Percentiles rank a stretch among this genome's conserved stretches.
Conservation (phyloP, 352 stramenopile species). For the Globisporangium solare region DNA sequence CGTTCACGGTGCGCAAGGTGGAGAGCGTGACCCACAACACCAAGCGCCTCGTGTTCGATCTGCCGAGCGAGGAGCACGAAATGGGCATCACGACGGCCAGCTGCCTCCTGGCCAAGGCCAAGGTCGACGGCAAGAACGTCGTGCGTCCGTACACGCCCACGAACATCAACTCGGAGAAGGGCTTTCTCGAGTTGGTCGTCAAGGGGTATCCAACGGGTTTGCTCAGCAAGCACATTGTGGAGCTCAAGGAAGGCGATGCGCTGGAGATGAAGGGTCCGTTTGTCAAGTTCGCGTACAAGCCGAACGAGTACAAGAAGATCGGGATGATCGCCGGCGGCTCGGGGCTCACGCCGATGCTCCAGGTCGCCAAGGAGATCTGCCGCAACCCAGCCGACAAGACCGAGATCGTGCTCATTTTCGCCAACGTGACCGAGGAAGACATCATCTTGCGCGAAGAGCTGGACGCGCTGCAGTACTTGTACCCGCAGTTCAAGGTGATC, state of each 20-base stretch:
- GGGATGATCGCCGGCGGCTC: slow-evolving; percentile 88
- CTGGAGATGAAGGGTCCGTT: slow-evolving; percentile 91
- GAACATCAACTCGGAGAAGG: slow-evolving; percentile 80
- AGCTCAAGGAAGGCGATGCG: slow-evolving; percentile 77
- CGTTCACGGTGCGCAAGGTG: slow-evolving; percentile 71
- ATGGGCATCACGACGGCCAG: slow-evolving; percentile 63
- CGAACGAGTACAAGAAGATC: slow-evolving; percentile 89
- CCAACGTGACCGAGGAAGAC: slow-evolving; percentile 82
- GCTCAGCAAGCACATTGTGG: slow-evolving; percentile 84
- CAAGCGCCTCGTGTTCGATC: slow-evolving; percentile 70
- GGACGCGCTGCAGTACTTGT: slow-evolving; percentile 74
- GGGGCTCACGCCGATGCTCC: slow-evolving; percentile 89
- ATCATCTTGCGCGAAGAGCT: slow-evolving; percentile 88
- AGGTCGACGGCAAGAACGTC: slow-evolving; percentile 71
- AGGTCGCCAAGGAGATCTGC: slow-evolving; percentile 82
- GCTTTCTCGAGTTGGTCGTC: slow-evolving; percentile 85
- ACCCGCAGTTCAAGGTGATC: slow-evolving; percentile 74
- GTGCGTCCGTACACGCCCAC: slow-evolving; percentile 87
- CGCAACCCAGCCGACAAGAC: slow-evolving; percentile 81
- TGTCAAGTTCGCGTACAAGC: slow-evolving; percentile 78
- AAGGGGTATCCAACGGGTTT: slow-evolving; percentile 86
- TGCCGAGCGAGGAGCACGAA: slow-evolving; percentile 49
- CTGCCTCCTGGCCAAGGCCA: slow-evolving; percentile 60
- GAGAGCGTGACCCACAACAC: slow-evolving; percentile 74
- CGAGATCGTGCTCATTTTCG: slow-evolving; percentile 82